Base-by-base conservation (phyloP, 306 rosid species). In the Heteromeles arbutifolia region DNA sequence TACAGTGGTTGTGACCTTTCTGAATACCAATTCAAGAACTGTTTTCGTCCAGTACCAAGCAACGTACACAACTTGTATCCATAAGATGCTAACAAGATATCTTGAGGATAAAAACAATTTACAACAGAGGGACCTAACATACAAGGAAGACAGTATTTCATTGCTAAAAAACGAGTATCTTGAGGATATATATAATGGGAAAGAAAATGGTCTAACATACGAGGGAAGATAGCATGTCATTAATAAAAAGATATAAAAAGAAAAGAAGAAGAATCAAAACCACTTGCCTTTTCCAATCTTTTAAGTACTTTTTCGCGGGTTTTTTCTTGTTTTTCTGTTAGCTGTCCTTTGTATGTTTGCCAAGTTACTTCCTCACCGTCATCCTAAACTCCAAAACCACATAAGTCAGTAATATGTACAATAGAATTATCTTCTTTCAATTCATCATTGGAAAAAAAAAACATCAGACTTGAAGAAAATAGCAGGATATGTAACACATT, bases 291-390 rank as follows among this genome's bases (percentile, higher is more conserved):
- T 84, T 90, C 98, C 80, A 88, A 84, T 83, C 98, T 91, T 88
- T 94, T 94, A 39, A 86, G 74, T 77, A 94, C 61, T 80, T 94
- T 94, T 41, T 88, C 97, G 57, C 93, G 97, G 64, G 97, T 92
- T 87, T 90, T 94, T 79, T 86, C 91, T 83, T 92, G 98, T 83
- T 85, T 94, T 57, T 94, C 98, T 18, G 98, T 92, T 70, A 94
- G 93, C 82, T 87, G 95, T 25, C 98, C 98, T 84, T 86, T 92
- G 85, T 84, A 92, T n/a, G 93, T 79, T 82, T 94, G 97, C 98
- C 98, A 94, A 4, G 98, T 94, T 70, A 94, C 82, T 82, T 94
- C 98, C 8, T 94, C 97, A 74, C 67, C 87, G 65, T 92, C 92
- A 67, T 92, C 98, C 98, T 94, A 81, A 75, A 63, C 82, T 78